phyloP scores from a whole-genome alignment of 306 rosid genomes.

The Bauhinia variegata region DNA sequence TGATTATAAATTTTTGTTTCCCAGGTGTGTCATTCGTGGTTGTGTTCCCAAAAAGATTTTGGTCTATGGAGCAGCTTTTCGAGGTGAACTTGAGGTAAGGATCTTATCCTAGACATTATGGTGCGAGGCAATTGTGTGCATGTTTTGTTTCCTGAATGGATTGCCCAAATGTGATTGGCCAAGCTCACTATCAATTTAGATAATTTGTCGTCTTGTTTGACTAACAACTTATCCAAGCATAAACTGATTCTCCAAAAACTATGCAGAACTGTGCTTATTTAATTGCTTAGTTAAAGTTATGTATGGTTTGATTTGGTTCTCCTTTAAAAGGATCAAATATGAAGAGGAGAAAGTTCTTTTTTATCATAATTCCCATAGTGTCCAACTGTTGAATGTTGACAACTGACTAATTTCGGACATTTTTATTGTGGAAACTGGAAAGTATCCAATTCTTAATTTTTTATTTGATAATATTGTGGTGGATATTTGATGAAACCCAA shows the following conservation, averaged over 20 bases:
- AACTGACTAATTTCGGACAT: no score
- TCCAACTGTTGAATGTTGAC: not conserved
- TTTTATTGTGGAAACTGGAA: no score
- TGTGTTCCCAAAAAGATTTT: conserved; percentile 99
- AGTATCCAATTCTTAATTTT: no score
- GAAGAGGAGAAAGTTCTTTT: not conserved
- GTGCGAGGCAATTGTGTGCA: conserved; percentile 4
- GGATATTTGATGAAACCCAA: no score
- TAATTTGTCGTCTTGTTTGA: no score
- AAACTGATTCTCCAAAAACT: no score
- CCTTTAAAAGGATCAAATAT: not conserved
- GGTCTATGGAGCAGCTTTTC: conserved; percentile 88
- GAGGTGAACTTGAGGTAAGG: conserved; percentile 87
- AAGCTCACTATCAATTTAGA: no score
- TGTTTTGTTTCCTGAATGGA: no score
- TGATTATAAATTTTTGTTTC: conserved; percentile 36
- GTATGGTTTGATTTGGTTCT: conserved; percentile 9
- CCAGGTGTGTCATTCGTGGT: conserved; percentile 95
- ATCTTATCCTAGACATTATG: conserved; percentile 5
- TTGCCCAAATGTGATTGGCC: no score
- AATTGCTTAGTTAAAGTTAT: not conserved
- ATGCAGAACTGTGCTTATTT: no score
- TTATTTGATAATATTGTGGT: no score
- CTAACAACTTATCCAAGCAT: no score
- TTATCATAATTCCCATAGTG: not conserved